phyloP scores from a whole-genome alignment of 768 basidiomycete genomes.

The Rhodotorula sphaerocarpa region DNA sequence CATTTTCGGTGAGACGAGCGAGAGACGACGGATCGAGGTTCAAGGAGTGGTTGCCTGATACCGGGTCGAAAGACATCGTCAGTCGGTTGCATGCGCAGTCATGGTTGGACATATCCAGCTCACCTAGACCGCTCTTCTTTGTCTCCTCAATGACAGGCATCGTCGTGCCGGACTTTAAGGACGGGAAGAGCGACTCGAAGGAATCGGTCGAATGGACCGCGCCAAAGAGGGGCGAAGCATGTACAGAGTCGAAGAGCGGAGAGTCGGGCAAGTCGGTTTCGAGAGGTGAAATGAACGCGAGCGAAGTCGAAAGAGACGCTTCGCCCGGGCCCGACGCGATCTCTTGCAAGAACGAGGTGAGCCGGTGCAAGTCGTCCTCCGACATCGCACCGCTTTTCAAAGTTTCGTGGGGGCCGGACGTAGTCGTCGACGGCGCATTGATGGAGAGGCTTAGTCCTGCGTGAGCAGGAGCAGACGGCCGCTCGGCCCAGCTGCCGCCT shows the following conservation, averaged over 20 bases:
- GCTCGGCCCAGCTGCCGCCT: neutral
- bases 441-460: neutral
- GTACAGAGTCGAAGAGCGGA: too few species aligned
- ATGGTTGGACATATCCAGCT: neutral
- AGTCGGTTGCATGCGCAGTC: too few species aligned
- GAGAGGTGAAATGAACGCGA: neutral
- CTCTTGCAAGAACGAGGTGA: neutral
- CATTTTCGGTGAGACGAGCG: neutral
- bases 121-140: constrained; percentile 24
- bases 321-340: constrained; percentile 1
- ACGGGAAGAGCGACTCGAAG: constrained; percentile 6
- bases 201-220: neutral
- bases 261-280: neutral
- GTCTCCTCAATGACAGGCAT: neutral
- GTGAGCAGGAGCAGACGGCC: neutral
- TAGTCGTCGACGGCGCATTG: neutral
- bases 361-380: neutral
- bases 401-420: neutral
- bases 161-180: neutral
- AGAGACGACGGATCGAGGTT: neutral
- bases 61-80: neutral
- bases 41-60: constrained; percentile 18
- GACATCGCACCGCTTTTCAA: neutral
- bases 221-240: neutral
- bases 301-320: neutral